Evolutionary conservation across 2,329 filamentous ascomycete species (phyloP), one percentile per base, ranked within the genome.

Genomic region (Neobulgaria alba): DNA sequence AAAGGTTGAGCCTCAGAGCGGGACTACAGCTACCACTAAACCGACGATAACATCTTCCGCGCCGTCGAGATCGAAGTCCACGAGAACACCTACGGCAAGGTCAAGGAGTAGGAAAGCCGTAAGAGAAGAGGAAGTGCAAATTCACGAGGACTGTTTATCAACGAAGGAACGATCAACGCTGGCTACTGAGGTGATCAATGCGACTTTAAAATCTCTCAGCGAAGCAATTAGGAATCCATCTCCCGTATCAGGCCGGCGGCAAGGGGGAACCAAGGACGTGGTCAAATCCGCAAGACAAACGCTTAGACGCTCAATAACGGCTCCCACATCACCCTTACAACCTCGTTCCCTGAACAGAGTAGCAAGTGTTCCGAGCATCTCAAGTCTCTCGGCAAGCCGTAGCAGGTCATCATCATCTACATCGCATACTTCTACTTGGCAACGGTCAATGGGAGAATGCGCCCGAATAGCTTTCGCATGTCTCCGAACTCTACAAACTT

Each of bases 161-260:
- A 57, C 67, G 4, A 75, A 72, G 51, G 81, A 86, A 43, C 77
- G 72, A 58, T 78, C 77, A 37, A 67, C 75, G 33, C 63, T 89
- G 26, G 83, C 84, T 10, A 86, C 83, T 0, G 75, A 87, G 46
- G 68, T 86, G 26, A 76, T 87, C 53, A 90, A 89, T 57, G 67
- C 68, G 5, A 71, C 79, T 1, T 67, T 89, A 29, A 87, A 84
- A 54, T 69, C 73, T 8, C 68, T 90, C 3, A 71, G 72, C n/a
- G 78, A 84, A 41, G 77, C 77, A 0, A 68, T 77, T 15, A 87
- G 79, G 57, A 61, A 65, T 14, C 50, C 56, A 1, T 15, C 45
- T 2, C 37, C 46, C 18, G 12, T 37, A 12, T 33, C 43, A 14
- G 38, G 48, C 8, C 50, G 50, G 38, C 49, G 47, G 36, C 49